Evolutionary conservation across 305 asterid species (phyloP).

Genomic region (Euphrasia arctica): DNA sequence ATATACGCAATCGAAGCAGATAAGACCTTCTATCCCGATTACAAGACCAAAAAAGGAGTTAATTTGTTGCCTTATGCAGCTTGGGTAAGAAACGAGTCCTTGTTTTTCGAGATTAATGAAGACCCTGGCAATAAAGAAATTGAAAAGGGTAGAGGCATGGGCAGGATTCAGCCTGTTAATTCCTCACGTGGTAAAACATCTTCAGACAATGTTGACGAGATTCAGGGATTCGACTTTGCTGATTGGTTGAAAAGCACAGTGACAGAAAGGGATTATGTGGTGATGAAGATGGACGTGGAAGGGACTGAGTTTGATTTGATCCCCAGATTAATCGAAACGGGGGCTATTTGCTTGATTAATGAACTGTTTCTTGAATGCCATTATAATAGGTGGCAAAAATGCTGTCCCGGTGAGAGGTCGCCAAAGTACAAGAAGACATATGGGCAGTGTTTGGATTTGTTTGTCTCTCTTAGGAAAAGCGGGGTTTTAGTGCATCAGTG

Average conservation of each 20-base stretch:
- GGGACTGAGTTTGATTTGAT: conserved; percentile 95
- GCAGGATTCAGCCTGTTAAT: conserved; percentile 86
- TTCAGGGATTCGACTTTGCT: conserved; percentile 85
- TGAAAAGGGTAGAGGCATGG: conserved; percentile 85
- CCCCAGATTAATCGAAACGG: conserved; percentile 75
- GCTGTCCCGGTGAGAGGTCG: conserved; percentile 94
- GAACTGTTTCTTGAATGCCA: conserved; percentile 95
- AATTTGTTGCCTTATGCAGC: conserved; percentile 89
- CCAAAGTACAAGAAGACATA: conserved; percentile 75
- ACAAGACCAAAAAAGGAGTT: conserved; percentile 73
- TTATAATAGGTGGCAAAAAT: conserved; percentile 94
- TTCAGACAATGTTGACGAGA: conserved; percentile 60
- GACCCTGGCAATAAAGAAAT: conserved; percentile 64
- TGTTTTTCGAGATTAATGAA: conserved; percentile 74
- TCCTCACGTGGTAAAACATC: conserved; percentile 37
- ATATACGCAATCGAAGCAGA: conserved; percentile 96
- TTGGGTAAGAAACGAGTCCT: conserved; percentile 83
- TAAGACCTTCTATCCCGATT: conserved; percentile 59
- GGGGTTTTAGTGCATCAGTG: conserved; percentile 98
- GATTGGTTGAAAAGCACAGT: conserved; percentile 77
- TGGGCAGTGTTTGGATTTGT: conserved; percentile 82
- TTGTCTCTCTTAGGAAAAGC: conserved; percentile 66
- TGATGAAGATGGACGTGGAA: conserved; percentile 98
- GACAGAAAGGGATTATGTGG: conserved; percentile 70
- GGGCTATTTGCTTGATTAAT: conserved; percentile 89